These are phyloP conservation scores for Flaveria robusta DNA, from an alignment of 129 eudicot genomes.

Conservation along the genomic window DNA sequence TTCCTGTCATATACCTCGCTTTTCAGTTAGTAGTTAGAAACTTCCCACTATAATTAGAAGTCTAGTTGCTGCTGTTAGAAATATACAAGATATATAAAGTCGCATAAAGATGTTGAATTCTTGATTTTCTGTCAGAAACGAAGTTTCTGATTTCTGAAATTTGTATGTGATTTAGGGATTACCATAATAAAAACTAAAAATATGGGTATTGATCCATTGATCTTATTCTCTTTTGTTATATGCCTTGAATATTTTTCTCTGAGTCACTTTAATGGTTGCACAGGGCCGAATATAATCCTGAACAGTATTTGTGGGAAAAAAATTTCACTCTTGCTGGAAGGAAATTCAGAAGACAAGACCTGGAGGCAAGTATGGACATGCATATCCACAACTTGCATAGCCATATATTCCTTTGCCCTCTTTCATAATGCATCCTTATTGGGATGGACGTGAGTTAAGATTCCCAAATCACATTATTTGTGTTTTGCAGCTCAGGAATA, in stretches of 20 bases:
- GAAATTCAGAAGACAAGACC: constrained; percentile 74
- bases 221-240: too few relatives aligned
- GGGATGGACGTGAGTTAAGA: background rate
- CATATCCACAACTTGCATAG: background rate
- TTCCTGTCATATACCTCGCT: too few relatives aligned
- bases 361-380: constrained; percentile 86
- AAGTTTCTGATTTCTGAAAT: too few relatives aligned
- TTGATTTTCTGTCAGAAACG: background rate
- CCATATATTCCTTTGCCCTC: background rate
- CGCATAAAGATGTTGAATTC: background rate
- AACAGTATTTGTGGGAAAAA: constrained; percentile 83
- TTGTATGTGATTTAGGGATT: too few relatives aligned
- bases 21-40: too few relatives aligned
- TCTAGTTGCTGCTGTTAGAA: too few relatives aligned
- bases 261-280: background rate
- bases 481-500: constrained; percentile 75
- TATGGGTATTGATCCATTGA: too few relatives aligned
- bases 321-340: constrained; percentile 84
- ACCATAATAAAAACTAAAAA: too few relatives aligned
- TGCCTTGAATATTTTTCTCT: background rate
- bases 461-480: constrained; percentile 16
- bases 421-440: background rate
- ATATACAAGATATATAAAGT: background rate
- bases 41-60: background rate
- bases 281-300: constrained; percentile 94